Conservation (phyloP, 2,329 filamentous ascomycete genomes). For the Aschersonia sp. region DNA sequence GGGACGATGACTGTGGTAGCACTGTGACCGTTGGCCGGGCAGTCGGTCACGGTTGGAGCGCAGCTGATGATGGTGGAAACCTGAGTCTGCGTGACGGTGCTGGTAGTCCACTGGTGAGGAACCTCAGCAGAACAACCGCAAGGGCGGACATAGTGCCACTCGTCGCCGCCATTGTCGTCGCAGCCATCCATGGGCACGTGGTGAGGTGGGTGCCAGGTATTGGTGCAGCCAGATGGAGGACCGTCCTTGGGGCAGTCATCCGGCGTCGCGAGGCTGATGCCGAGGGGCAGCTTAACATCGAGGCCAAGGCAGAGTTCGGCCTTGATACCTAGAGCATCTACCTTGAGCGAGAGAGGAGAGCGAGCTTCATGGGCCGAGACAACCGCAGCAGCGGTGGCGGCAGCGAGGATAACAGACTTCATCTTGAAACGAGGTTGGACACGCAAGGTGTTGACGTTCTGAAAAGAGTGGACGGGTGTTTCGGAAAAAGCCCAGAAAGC, state of each 20-base stretch:
- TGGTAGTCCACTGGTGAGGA: conserved; percentile 23
- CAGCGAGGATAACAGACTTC: conserved; percentile 11
- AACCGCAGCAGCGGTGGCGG: conserved; percentile 6
- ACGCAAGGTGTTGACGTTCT: background rate
- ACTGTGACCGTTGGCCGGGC: conserved; percentile 17
- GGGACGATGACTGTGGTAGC: conserved; percentile 22
- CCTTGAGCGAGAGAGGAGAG: conserved; percentile 4
- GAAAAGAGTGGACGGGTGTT: conserved; percentile 9
- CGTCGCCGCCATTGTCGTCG: conserved; percentile 13
- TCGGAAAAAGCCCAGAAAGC: background rate
- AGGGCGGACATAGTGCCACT: conserved; percentile 22
- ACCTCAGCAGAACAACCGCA: conserved; percentile 10
- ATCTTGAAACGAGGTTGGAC: conserved; percentile 6
- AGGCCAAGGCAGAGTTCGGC: conserved; percentile 7
- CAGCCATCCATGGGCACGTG: conserved; percentile 21
- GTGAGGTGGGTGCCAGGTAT: conserved; percentile 23
- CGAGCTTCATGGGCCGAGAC: conserved; percentile 7
- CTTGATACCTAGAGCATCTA: conserved; percentile 3
- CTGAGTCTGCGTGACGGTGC: conserved; percentile 24
- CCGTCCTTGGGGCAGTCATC: conserved; percentile 8
- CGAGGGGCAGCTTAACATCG: conserved; percentile 6
- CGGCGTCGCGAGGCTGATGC: conserved; percentile 5
- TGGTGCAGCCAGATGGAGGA: conserved; percentile 12
- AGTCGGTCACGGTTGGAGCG: conserved; percentile 18
- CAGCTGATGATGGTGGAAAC: conserved; percentile 25